Evolutionary conservation across 441 rosid species (phyloP).

Genomic region (Adansonia madagascariensis): DNA sequence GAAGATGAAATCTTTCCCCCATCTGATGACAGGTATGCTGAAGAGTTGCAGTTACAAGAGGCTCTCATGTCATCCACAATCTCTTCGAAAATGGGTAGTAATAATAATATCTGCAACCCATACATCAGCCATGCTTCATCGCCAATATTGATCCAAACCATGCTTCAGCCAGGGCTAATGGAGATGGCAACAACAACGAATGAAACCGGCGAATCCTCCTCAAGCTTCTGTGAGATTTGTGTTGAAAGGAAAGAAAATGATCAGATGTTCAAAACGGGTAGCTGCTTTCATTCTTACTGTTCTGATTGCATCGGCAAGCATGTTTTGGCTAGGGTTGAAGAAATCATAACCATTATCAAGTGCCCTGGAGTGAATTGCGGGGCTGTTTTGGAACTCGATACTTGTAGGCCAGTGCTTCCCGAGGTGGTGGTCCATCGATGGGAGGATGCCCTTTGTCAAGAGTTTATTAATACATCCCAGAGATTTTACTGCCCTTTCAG

Average conservation of each 20-base stretch:
- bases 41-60: slow-evolving; percentile 50
- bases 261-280: slow-evolving; percentile 38
- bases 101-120: not conserved
- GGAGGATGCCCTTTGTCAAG: slow-evolving; percentile 42
- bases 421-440: slow-evolving; percentile 36
- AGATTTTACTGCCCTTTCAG: slow-evolving; percentile 49
- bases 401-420: slow-evolving; percentile 36
- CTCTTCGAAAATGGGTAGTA: slow-evolving; percentile 16
- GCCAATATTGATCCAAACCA: not conserved
- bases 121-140: not conserved
- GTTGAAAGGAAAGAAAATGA: slow-evolving; percentile 40
- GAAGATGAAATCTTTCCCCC: slow-evolving; percentile 25
- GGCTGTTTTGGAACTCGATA: slow-evolving; percentile 37
- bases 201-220: slow-evolving; percentile 39
- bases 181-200: not conserved
- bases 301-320: slow-evolving; percentile 44
- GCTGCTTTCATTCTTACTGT: slow-evolving; percentile 49
- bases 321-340: slow-evolving; percentile 34
- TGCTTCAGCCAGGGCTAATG: not conserved
- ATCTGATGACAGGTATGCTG: slow-evolving; percentile 44
- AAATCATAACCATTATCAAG: slow-evolving; percentile 16
- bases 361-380: slow-evolving; percentile 49
- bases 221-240: slow-evolving; percentile 45
- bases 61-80: slow-evolving; percentile 38
- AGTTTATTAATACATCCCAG: slow-evolving; percentile 18